Percentiles rank a stretch among this genome's conserved stretches.
These are phyloP conservation scores for Fusarium veterinarium DNA, from an alignment of 2,329 filamentous ascomycete genomes.

Conservation along the genomic window DNA sequence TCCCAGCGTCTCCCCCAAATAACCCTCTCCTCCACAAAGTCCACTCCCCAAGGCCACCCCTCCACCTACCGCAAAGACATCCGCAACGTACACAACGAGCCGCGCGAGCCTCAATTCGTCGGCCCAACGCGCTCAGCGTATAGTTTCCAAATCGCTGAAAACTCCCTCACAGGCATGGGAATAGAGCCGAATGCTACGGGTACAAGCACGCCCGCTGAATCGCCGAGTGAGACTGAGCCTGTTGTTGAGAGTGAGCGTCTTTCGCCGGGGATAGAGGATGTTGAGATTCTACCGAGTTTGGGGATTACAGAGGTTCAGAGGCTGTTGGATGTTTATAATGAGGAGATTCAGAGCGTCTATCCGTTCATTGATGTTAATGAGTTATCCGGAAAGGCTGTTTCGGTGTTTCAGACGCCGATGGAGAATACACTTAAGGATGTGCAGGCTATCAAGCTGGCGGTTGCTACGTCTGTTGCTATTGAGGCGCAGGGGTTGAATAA, in stretches of 20 bases:
- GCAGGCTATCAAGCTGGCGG: constrained; percentile 6
- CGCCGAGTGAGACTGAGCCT: neutral
- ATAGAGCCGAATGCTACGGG: neutral
- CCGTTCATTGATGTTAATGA: constrained; percentile 2
- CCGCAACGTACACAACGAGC: neutral
- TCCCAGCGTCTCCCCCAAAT: constrained; percentile 6
- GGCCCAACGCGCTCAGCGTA: constrained; percentile 7
- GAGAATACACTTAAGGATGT: constrained; percentile 5
- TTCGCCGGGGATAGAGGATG: neutral
- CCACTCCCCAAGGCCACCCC: neutral
- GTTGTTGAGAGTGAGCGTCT: neutral
- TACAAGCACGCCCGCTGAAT: neutral
- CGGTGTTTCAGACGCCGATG: neutral
- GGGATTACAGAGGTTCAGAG: neutral
- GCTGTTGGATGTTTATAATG: neutral
- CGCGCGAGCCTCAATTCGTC: constrained; percentile 5
- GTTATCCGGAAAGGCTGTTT: neutral
- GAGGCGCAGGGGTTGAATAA: constrained; percentile 9
- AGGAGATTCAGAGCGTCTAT: constrained; percentile 1
- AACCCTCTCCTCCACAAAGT: neutral
- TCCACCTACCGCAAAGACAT: constrained; percentile 5
- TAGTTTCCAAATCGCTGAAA: constrained; percentile 13
- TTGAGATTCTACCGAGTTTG: neutral
- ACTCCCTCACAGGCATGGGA: neutral
- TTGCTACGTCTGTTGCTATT: neutral